These are phyloP conservation scores for Epichloe aotearoae DNA, from an alignment of 2,329 filamentous ascomycete genomes.

Conservation along the genomic window DNA sequence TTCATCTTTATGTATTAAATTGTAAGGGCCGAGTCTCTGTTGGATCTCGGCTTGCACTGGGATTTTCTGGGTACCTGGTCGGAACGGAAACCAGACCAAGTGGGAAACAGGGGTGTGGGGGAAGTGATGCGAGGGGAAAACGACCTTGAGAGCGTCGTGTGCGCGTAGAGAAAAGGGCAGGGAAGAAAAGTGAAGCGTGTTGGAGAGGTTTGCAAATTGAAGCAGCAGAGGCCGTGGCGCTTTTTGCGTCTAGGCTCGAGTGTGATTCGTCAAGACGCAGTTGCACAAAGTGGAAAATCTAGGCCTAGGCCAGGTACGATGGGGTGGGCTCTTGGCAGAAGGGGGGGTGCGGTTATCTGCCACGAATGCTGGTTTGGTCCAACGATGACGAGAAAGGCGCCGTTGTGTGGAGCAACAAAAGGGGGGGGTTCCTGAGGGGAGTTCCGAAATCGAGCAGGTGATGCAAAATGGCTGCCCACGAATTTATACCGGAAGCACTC, in stretches of 20 bases:
- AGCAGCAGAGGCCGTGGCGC: slow-evolving; percentile 4
- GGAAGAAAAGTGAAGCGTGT: not conserved
- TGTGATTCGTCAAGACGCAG: slow-evolving; percentile 3
- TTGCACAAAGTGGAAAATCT: slow-evolving; percentile 2
- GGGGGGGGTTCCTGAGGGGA: not conserved
- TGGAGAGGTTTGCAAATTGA: not conserved
- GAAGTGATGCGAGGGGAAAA: slow-evolving; percentile 5
- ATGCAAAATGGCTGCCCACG: slow-evolving; percentile 14
- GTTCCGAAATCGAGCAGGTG: slow-evolving; percentile 6
- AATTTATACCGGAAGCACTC: slow-evolving; percentile 22
- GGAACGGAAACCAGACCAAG: slow-evolving; percentile 2
- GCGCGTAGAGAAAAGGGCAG: not conserved
- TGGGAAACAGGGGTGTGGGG: slow-evolving; percentile 3
- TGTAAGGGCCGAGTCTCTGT: slow-evolving; percentile 7
- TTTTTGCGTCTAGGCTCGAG: not conserved
- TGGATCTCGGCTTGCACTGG: slow-evolving; percentile 7
- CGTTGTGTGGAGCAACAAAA: too few relatives aligned
- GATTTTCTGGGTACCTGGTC: slow-evolving; percentile 4
- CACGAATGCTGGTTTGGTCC: too few relatives aligned
- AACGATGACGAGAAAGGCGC: too few relatives aligned
- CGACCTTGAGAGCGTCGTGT: not conserved
- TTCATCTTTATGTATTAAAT: slow-evolving; percentile 26
- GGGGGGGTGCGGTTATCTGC: too few relatives aligned
- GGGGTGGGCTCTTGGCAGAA: not conserved
- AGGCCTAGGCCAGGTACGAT: slow-evolving; percentile 2